Conservation (phyloP, 768 basidiomycete genomes). For the Candolleomyces aberdarensis region DNA sequence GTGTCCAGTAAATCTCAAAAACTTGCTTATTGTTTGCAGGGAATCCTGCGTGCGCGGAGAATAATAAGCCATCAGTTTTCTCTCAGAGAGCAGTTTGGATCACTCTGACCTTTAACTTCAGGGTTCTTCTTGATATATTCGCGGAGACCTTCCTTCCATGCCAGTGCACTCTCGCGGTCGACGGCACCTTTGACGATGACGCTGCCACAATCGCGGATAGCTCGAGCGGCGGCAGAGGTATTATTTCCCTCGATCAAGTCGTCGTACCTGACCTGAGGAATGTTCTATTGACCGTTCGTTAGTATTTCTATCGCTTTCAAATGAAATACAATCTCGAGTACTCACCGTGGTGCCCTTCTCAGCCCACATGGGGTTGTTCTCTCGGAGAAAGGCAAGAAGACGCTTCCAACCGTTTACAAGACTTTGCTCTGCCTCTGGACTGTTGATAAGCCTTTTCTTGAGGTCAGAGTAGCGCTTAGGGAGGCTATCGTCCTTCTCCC, state of each 20-base stretch:
- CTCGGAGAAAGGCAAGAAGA: background rate
- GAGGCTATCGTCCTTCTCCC: background rate
- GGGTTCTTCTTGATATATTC: background rate
- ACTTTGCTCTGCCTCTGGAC: background rate
- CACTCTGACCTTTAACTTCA: background rate
- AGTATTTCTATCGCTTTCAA: background rate
- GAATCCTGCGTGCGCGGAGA: constrained; percentile 44
- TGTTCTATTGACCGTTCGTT: background rate
- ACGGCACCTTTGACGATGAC: background rate
- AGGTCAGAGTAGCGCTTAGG: background rate
- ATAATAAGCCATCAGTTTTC: background rate
- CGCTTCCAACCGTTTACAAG: background rate
- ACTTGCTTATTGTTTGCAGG: constrained; percentile 67
- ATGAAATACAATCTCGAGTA: background rate
- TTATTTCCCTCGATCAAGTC: background rate
- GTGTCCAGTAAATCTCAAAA: constrained; percentile 72
- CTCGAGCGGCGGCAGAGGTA: background rate
- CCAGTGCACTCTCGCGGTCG: background rate
- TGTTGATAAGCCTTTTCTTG: background rate
- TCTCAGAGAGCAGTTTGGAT: background rate
- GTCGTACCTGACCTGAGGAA: background rate
- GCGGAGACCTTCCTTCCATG: background rate
- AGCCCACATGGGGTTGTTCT: background rate
- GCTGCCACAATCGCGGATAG: background rate
- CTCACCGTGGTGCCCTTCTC: background rate